Conservation (phyloP, 768 basidiomycete species). For the Boletus barrowsii region DNA sequence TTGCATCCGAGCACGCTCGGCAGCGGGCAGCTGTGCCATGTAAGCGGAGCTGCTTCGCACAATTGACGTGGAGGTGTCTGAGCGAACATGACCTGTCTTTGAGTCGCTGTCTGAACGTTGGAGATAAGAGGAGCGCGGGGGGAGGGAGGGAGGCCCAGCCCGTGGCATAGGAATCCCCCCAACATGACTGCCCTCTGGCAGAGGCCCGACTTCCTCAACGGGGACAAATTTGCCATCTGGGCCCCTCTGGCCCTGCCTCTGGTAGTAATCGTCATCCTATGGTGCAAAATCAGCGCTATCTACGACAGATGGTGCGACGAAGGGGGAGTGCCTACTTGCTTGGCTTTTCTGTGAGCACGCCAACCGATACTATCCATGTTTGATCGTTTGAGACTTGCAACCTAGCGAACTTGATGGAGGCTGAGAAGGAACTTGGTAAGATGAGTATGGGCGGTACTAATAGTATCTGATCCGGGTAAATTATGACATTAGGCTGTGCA, state of each 20-base stretch:
- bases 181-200: constrained; percentile 54
- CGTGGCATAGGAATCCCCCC: constrained; percentile 50
- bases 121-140: constrained; percentile 33
- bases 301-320: background rate
- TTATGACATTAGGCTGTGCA: no score
- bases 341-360: constrained; percentile 64
- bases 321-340: constrained; percentile 40
- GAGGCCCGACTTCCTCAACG: constrained; percentile 57
- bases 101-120: constrained; percentile 17
- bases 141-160: constrained; percentile 38
- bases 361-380: constrained; percentile 77
- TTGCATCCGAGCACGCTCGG: constrained; percentile 62
- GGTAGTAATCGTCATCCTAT: constrained; percentile 31
- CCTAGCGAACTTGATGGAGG: background rate
- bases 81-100: constrained; percentile 27
- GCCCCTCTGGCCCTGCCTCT: constrained; percentile 34
- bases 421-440: background rate
- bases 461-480: no score
- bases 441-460: background rate
- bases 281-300: constrained; percentile 15
- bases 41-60: constrained; percentile 25
- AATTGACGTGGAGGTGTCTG: constrained; percentile 2
- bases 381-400: background rate
- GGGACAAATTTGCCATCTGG: constrained; percentile 51
- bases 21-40: constrained; percentile 52